phyloP scores from a whole-genome alignment of 1,284 basidiomycete species.

The Marasmius fiardii region DNA sequence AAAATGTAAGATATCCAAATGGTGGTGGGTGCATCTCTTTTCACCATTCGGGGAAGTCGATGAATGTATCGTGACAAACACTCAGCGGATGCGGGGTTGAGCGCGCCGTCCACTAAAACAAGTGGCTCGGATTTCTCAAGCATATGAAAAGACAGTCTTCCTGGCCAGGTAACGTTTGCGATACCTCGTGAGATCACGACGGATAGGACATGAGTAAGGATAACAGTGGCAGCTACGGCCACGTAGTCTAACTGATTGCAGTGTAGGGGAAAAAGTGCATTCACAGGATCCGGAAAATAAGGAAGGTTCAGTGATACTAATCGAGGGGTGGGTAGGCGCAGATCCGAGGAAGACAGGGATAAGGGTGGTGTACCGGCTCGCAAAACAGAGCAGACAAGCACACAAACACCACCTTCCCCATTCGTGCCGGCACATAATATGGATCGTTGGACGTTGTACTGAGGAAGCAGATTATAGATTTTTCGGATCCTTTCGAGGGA shows the following conservation, averaged over 20 bases:
- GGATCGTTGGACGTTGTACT: slow-evolving; percentile 81
- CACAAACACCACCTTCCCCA: slow-evolving; percentile 93
- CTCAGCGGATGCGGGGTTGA: slow-evolving; percentile 83
- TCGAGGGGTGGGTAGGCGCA: slow-evolving; percentile 38
- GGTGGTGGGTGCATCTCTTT: slow-evolving; percentile 17
- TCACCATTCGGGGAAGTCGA: slow-evolving; percentile 28
- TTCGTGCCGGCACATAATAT: slow-evolving; percentile 97
- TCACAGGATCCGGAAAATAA: slow-evolving; percentile 39
- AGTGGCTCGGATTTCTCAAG: slow-evolving; percentile 24
- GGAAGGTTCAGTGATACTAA: slow-evolving; percentile 39
- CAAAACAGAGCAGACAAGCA: slow-evolving; percentile 79
- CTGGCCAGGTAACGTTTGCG: slow-evolving; percentile 69
- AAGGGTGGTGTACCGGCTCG: slow-evolving; percentile 42
- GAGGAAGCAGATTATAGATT: slow-evolving; percentile 59
- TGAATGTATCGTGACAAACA: slow-evolving; percentile 74
- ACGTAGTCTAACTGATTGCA: slow-evolving; percentile 87
- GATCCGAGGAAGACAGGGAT: slow-evolving; percentile 30
- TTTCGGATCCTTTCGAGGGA: slow-evolving; percentile 67
- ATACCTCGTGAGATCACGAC: slow-evolving; percentile 58
- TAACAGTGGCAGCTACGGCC: slow-evolving; percentile 62
- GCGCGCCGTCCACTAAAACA: slow-evolving; percentile 90
- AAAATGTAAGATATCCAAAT: slow-evolving; percentile 65
- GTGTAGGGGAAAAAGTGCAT: slow-evolving; percentile 56
- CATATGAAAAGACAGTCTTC: slow-evolving; percentile 74
- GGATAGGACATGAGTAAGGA: slow-evolving; percentile 53